phyloP scores from a whole-genome alignment of 78 protist species.

The Dictyostelium purpureum region DNA sequence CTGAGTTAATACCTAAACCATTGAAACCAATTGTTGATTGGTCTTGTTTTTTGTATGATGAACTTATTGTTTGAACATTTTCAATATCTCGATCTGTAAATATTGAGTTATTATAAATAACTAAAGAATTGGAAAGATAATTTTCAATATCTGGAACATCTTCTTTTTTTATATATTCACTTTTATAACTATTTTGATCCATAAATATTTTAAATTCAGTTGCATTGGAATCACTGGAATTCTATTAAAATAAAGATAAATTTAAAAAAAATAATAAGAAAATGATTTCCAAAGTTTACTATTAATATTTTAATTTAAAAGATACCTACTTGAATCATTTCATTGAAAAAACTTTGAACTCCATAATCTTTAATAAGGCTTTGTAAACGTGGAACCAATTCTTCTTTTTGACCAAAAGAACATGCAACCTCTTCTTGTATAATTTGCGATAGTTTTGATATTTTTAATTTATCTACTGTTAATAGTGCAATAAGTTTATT shows the following conservation, averaged over 20 bases:
- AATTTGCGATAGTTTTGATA: not conserved
- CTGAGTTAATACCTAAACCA: not conserved
- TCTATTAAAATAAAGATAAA: conserved; percentile 68
- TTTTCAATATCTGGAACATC: not conserved
- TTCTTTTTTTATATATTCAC: too few species aligned
- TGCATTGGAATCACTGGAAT: conserved; percentile 88
- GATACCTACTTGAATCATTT: conserved; percentile 66
- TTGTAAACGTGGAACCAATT: not conserved
- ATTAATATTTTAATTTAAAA: not conserved
- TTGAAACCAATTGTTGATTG: not conserved
- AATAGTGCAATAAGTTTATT: not conserved
- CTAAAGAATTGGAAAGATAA: not conserved
- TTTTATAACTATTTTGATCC: conserved; percentile 40
- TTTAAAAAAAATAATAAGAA: too few species aligned
- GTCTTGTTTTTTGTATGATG: conserved; percentile 14
- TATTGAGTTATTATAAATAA: conserved; percentile 11
- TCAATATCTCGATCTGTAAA: conserved; percentile 36
- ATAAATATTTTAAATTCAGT: conserved; percentile 32
- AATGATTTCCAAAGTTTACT: too few species aligned
- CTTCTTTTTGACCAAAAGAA: conserved; percentile 28
- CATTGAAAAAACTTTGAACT: conserved; percentile 1
- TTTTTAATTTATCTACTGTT: not conserved
- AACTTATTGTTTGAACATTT: conserved; percentile 6
- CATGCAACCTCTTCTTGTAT: not conserved
- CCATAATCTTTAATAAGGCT: conserved; percentile 5